These are phyloP conservation scores for Solanum bulbocastanum DNA, from an alignment of 257 asterid species.

Conservation along the genomic window DNA sequence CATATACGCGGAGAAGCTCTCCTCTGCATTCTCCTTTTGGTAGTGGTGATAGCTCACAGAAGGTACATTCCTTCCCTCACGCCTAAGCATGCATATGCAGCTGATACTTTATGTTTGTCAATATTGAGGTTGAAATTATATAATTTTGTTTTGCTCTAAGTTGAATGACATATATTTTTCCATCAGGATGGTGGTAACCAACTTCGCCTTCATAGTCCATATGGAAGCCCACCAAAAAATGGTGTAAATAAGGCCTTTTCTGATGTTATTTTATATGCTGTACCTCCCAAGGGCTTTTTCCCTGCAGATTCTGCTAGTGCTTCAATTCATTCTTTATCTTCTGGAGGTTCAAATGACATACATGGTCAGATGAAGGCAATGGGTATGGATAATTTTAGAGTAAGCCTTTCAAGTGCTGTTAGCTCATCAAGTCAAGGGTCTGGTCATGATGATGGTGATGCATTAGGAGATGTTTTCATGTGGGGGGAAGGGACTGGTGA, in stretches of 20 bases:
- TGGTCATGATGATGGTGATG: conserved; percentile 90
- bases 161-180: conserved; percentile 13
- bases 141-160: neutral
- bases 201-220: conserved; percentile 68
- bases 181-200: conserved; percentile 65
- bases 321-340: conserved; percentile 67
- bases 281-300: conserved; percentile 69
- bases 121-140: neutral
- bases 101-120: neutral
- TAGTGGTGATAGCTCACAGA: conserved; percentile 56
- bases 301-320: conserved; percentile 71
- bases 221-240: conserved; percentile 76
- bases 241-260: conserved; percentile 64
- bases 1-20: conserved; percentile 76
- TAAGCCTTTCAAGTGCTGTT: conserved; percentile 94
- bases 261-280: conserved; percentile 51
- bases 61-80: conserved; percentile 31
- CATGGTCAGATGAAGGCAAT: conserved; percentile 63
- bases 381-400: conserved; percentile 85
- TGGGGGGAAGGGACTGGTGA: conserved; percentile 95
- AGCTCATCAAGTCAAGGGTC: conserved; percentile 98
- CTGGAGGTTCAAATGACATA: conserved; percentile 71
- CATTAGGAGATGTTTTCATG: conserved; percentile 82
- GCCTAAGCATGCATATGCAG: neutral
- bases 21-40: conserved; percentile 84